Conservation (phyloP, 352 stramenopile species). For the Globisporangium rhizosaccharum region DNA sequence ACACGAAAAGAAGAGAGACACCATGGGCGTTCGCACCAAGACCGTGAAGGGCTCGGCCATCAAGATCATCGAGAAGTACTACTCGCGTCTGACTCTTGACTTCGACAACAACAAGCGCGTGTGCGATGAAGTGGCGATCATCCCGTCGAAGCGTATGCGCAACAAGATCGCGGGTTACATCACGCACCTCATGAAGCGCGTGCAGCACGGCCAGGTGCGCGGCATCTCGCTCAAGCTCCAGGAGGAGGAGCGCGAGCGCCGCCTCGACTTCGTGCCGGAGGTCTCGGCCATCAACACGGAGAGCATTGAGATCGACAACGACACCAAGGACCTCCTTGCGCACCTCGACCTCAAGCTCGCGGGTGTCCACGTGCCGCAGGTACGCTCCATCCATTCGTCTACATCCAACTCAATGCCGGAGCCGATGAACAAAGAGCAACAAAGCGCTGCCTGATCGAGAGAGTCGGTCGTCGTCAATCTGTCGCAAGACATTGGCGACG, state of each 20-base stretch:
- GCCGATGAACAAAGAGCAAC: slow-evolving; percentile 47
- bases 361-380: slow-evolving; percentile 85
- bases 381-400: slow-evolving; percentile 30
- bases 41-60: slow-evolving; percentile 99
- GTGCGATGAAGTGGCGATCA: slow-evolving; percentile 96
- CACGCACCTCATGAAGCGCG: slow-evolving; percentile 99
- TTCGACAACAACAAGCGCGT: slow-evolving; percentile 99
- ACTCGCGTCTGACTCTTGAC: slow-evolving; percentile 98
- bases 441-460: slow-evolving; percentile 11
- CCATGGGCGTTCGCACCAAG: slow-evolving; percentile 99
- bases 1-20: slow-evolving; percentile 25
- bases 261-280: slow-evolving; percentile 99
- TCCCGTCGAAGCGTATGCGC: slow-evolving; percentile 99
- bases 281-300: slow-evolving; percentile 93
- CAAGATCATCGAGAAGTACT: slow-evolving; percentile 99
- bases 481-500: neutral
- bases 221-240: slow-evolving; percentile 99
- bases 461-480: neutral
- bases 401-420: slow-evolving; percentile 58
- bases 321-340: slow-evolving; percentile 98
- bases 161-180: slow-evolving; percentile 99
- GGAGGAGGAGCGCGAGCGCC: slow-evolving; percentile 99
- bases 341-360: slow-evolving; percentile 92
- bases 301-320: slow-evolving; percentile 96
- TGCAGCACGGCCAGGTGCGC: slow-evolving; percentile 98